Percentiles rank a stretch among this genome's conserved stretches.
Conservation (phyloP, 768 basidiomycete genomes). For the Lactarius akahatsu region DNA sequence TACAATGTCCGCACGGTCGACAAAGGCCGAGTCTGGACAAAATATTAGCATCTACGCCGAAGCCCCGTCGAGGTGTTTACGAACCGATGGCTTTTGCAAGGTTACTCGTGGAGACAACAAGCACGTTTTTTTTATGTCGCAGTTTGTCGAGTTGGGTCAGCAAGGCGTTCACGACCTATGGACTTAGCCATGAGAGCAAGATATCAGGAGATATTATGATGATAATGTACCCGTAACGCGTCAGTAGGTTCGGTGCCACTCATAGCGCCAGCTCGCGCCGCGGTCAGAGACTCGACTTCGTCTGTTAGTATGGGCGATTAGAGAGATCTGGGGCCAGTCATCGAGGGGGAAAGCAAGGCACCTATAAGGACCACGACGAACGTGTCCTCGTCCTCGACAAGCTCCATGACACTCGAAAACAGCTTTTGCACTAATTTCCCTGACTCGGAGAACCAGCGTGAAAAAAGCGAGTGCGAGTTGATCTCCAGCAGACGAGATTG, state of each 20-base stretch:
- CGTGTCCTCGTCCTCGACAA: conserved; percentile 87
- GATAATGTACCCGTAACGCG: conserved; percentile 69
- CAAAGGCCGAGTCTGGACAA: conserved; percentile 83
- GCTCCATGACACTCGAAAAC: conserved; percentile 83
- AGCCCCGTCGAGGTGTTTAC: conserved; percentile 24
- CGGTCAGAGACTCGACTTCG: conserved; percentile 95
- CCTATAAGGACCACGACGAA: conserved; percentile 96
- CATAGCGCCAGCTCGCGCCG: conserved; percentile 92
- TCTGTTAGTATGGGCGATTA: conserved; percentile 46
- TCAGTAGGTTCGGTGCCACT: conserved; percentile 95
- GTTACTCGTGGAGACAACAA: conserved; percentile 97
- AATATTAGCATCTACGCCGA: conserved; percentile 8
- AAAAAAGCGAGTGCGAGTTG: conserved; percentile 97
- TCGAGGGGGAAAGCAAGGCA: conserved; percentile 32
- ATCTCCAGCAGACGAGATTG: conserved; percentile 91
- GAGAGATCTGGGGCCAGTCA: not conserved
- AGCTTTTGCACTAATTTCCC: conserved; percentile 96
- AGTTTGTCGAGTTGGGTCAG: conserved; percentile 96
- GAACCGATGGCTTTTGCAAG: conserved; percentile 90
- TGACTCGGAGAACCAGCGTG: conserved; percentile 98
- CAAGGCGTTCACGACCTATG: conserved; percentile 93
- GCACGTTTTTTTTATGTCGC: conserved; percentile 87
- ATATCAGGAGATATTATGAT: not conserved
- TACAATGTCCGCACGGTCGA: conserved; percentile 95
- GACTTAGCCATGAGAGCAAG: not conserved